phyloP scores from a whole-genome alignment of 352 stramenopile genomes.

The Globisporangium radiosum region DNA sequence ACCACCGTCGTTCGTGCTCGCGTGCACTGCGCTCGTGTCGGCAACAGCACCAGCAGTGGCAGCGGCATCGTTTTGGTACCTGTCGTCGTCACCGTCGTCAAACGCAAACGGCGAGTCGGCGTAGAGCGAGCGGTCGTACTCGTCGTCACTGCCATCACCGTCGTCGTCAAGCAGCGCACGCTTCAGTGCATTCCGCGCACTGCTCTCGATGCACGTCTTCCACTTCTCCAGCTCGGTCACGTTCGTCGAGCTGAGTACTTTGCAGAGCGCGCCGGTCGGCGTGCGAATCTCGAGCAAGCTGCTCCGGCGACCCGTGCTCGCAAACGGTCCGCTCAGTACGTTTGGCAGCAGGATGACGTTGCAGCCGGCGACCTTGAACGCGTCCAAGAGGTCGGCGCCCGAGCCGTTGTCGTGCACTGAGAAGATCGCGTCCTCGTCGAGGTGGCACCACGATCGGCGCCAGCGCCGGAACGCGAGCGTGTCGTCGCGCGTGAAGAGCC shows the following conservation, averaged over 20 bases:
- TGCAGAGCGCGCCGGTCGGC: constrained; percentile 32
- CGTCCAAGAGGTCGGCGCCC: constrained; percentile 51
- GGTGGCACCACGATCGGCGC: constrained; percentile 75
- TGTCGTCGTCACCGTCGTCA: constrained; percentile 13
- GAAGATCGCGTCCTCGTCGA: constrained; percentile 63
- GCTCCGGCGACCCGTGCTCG: constrained; percentile 15
- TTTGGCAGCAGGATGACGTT: constrained; percentile 66
- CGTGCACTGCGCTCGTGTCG: not conserved
- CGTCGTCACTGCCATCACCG: constrained; percentile 21
- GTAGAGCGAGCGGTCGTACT: constrained; percentile 24
- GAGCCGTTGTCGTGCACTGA: constrained; percentile 71
- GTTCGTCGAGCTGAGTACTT: constrained; percentile 61
- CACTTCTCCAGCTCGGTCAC: constrained; percentile 59
- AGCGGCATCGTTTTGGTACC: constrained; percentile 9
- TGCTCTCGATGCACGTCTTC: constrained; percentile 63
- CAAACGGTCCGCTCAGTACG: constrained; percentile 35
- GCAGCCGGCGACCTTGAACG: constrained; percentile 54
- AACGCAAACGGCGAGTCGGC: constrained; percentile 11
- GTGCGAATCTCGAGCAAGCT: constrained; percentile 60
- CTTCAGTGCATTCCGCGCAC: constrained; percentile 32
- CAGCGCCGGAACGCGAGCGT: constrained; percentile 80
- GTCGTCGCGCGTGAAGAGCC: constrained; percentile 79
- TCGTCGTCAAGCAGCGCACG: constrained; percentile 10
- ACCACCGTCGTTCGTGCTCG: constrained; percentile 7
- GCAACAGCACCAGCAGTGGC: constrained; percentile 2